Conservation (phyloP, 2,329 filamentous ascomycete genomes). For the Colletotrichum orbiculare region DNA sequence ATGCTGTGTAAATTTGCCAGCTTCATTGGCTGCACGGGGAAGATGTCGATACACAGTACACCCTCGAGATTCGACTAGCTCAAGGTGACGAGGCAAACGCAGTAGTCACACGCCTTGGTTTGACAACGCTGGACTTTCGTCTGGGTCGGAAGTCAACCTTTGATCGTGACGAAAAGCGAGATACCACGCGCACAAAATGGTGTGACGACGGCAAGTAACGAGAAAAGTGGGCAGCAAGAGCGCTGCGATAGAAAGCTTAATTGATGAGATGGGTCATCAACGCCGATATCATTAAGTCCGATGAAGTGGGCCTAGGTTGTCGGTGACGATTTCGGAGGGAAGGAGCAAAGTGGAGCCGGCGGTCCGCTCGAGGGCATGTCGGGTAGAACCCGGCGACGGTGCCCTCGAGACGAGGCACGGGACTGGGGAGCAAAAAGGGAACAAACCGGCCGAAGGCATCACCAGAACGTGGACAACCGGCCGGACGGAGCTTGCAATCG, state of each 20-base stretch:
- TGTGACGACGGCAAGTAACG: no score
- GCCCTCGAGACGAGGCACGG: constrained; percentile 25
- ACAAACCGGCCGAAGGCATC: constrained; percentile 6
- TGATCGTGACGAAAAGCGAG: no score
- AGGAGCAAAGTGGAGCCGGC: constrained; percentile 10
- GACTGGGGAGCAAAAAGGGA: constrained; percentile 7
- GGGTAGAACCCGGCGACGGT: constrained; percentile 11
- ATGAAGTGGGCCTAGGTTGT: not conserved
- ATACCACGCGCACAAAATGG: no score
- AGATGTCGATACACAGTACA: no score
- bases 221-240: no score
- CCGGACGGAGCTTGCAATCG: constrained; percentile 21
- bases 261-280: not conserved
- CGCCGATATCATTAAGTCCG: not conserved
- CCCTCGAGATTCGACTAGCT: no score
- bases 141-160: no score
- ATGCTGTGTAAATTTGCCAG: no score
- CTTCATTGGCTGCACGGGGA: no score
- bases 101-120: no score
- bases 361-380: constrained; percentile 12
- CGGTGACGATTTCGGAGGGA: constrained; percentile 20
- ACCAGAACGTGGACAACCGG: constrained; percentile 8
- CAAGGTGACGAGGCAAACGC: no score
- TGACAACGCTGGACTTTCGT: no score
- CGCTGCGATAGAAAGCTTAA: not conserved